phyloP scores from a whole-genome alignment of 2,329 filamentous ascomycete genomes.

The Botryotinia calthae region DNA sequence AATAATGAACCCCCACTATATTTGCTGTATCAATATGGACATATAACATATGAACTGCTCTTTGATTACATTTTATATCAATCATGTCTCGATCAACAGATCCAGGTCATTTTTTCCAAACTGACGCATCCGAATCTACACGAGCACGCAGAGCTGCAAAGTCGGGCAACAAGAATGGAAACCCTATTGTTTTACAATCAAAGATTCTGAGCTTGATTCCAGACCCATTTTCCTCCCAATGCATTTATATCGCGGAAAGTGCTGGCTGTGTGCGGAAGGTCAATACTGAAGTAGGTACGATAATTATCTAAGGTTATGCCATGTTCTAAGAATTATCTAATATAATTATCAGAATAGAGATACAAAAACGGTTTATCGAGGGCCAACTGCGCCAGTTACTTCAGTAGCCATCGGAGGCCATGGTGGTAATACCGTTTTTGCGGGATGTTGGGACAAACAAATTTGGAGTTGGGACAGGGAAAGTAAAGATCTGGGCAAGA shows the following conservation, averaged over 20 bases:
- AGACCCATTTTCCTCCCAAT: constrained; percentile 60
- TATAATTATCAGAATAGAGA: constrained; percentile 41
- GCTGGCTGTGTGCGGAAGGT: constrained; percentile 76
- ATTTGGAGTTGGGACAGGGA: constrained; percentile 80
- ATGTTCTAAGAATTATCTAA: constrained; percentile 11
- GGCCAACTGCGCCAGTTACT: constrained; percentile 76
- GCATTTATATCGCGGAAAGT: constrained; percentile 80
- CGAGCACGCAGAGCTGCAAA: constrained; percentile 65
- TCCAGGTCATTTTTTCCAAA: constrained; percentile 86
- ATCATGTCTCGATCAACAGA: constrained; percentile 67
- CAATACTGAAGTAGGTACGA: constrained; percentile 67
- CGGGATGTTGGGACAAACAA: constrained; percentile 91
- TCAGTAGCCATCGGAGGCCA: constrained; percentile 66
- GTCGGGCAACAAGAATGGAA: constrained; percentile 73
- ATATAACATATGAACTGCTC: constrained; percentile 7
- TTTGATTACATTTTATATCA: background rate
- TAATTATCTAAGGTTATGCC: constrained; percentile 6
- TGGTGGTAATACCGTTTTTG: constrained; percentile 63
- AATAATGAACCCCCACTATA: constrained; percentile 25
- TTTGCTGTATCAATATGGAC: background rate
- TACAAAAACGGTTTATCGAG: constrained; percentile 57
- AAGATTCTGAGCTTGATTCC: constrained; percentile 76
- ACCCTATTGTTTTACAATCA: constrained; percentile 75
- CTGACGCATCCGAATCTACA: constrained; percentile 50
- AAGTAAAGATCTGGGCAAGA: constrained; percentile 52